Conservation (phyloP, 139 green algal species). For the Asterochloris erici region DNA sequence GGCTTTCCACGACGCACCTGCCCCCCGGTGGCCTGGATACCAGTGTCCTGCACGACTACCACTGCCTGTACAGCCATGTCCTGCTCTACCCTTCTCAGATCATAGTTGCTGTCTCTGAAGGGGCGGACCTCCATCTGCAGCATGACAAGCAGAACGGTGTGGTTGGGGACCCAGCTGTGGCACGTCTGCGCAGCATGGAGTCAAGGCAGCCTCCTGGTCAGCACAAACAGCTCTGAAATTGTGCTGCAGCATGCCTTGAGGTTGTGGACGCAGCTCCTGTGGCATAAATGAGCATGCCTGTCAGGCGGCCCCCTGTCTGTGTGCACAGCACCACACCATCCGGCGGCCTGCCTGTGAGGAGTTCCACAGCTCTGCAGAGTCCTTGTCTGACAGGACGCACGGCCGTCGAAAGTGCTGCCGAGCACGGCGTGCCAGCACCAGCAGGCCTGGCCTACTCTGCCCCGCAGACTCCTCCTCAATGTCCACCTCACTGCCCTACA, state of each 20-base stretch:
- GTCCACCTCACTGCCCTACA: conserved; percentile 38
- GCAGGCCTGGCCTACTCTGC: conserved; percentile 27
- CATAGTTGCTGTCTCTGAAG: conserved; percentile 75
- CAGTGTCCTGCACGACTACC: conserved; percentile 5
- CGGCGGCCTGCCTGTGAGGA: conserved; percentile 17
- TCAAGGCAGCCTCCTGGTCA: no score
- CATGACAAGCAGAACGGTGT: no score
- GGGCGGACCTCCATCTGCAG: conserved; percentile 63
- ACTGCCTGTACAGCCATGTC: conserved; percentile 54
- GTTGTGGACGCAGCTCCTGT: no score
- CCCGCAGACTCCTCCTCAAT: conserved; percentile 47
- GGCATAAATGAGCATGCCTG: no score
- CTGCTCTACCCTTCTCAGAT: conserved; percentile 47
- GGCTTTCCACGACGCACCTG: no score
- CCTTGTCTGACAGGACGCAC: conserved; percentile 59
- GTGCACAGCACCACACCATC: no score
- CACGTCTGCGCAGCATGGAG: no score
- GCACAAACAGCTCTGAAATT: no score
- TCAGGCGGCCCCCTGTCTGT: no score
- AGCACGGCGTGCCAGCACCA: conserved; percentile 39
- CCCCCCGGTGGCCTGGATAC: conserved; percentile 1
- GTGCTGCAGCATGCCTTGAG: no score
- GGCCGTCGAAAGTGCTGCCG: conserved; percentile 51
- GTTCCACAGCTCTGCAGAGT: conserved; percentile 75
- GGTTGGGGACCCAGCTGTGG: no score